phyloP scores from a whole-genome alignment of 352 stramenopile species.

The Aphanomyces astaci region DNA sequence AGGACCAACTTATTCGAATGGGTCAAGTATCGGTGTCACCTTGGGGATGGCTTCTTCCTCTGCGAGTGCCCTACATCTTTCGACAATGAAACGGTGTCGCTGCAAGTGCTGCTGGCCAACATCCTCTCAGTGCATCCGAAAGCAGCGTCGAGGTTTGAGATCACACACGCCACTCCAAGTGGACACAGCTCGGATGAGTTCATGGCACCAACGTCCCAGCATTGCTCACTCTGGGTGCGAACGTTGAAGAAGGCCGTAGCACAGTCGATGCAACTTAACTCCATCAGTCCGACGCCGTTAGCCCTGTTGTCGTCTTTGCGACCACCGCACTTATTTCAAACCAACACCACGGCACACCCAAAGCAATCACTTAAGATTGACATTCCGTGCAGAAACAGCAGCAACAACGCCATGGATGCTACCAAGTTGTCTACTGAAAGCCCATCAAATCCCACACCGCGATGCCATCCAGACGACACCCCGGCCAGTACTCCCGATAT shows the following conservation, averaged over 20 bases:
- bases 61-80: background rate
- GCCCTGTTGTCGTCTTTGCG: too few relatives aligned
- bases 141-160: slow-evolving; percentile 47
- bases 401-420: too few relatives aligned
- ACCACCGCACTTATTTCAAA: too few relatives aligned
- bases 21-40: slow-evolving; percentile 40
- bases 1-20: slow-evolving; percentile 63
- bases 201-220: slow-evolving; percentile 57
- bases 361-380: too few relatives aligned
- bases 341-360: too few relatives aligned
- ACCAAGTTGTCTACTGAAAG: too few relatives aligned
- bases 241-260: slow-evolving; percentile 28
- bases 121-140: slow-evolving; percentile 52
- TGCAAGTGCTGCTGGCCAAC: slow-evolving; percentile 25
- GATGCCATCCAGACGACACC: too few relatives aligned
- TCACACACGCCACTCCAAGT: slow-evolving; percentile 24
- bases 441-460: too few relatives aligned
- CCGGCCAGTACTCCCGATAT: too few relatives aligned
- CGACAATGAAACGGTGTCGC: background rate
- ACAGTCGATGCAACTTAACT: background rate
- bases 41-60: slow-evolving; percentile 33
- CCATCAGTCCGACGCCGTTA: too few relatives aligned
- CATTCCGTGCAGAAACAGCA: too few relatives aligned
- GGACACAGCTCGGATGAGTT: slow-evolving; percentile 39
- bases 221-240: slow-evolving; percentile 55